phyloP scores from a whole-genome alignment of 2,329 filamentous ascomycete species.

The Helotiales sp. region DNA sequence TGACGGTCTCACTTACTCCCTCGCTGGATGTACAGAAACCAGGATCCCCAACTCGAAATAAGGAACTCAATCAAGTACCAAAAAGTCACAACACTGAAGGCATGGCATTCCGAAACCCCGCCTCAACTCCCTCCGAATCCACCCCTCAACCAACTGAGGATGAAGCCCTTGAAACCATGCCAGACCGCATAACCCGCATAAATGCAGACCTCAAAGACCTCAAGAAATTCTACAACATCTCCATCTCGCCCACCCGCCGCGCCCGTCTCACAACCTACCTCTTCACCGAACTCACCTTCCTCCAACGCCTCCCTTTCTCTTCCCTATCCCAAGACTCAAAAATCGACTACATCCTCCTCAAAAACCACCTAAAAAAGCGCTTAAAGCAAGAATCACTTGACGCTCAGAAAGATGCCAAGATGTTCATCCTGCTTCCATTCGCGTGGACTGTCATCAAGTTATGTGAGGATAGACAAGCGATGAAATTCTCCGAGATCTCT shows the following conservation, averaged over 20 bases:
- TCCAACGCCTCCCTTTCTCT: conserved; percentile 39
- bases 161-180: conserved; percentile 35
- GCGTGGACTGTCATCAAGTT: conserved; percentile 42
- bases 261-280: conserved; percentile 44
- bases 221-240: conserved; percentile 49
- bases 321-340: conserved; percentile 43
- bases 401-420: conserved; percentile 37
- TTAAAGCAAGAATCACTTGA: conserved; percentile 42
- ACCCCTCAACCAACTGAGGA: neutral
- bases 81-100: neutral
- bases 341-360: conserved; percentile 51
- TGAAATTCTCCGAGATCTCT: conserved; percentile 41
- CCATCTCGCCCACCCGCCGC: conserved; percentile 43
- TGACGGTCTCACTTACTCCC: too few relatives aligned
- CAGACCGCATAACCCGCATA: conserved; percentile 45
- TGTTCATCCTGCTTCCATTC: conserved; percentile 46
- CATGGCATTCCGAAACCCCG: neutral
- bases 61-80: too few relatives aligned
- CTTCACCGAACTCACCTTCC: conserved; percentile 38
- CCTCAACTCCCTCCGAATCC: neutral
- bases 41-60: too few relatives aligned
- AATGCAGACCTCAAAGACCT: conserved; percentile 48
- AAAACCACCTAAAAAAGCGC: conserved; percentile 43
- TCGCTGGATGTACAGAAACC: too few relatives aligned
- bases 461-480: conserved; percentile 49